Evolutionary conservation across 2,329 filamentous ascomycete genomes (phyloP).

Genomic region (Aspergillus sp.): DNA sequence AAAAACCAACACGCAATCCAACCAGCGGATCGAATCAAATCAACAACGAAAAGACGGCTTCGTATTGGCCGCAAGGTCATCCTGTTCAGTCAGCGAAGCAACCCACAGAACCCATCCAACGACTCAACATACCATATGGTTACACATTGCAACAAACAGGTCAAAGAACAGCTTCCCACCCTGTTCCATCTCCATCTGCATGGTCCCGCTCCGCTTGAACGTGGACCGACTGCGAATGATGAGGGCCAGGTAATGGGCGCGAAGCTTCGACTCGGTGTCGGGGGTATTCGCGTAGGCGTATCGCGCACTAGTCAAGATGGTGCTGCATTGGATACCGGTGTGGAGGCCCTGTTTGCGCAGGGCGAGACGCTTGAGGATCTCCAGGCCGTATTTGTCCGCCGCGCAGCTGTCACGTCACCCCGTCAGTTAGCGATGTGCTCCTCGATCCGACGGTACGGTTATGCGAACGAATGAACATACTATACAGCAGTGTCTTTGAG

Average conservation of each 20-base stretch:
- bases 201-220: conserved; percentile 90
- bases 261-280: conserved; percentile 83
- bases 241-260: conserved; percentile 86
- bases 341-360: conserved; percentile 88
- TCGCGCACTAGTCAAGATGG: conserved; percentile 81
- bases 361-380: conserved; percentile 79
- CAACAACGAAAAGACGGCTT: conserved; percentile 1
- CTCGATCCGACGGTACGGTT: background rate
- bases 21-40: background rate
- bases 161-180: conserved; percentile 91
- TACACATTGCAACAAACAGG: conserved; percentile 87
- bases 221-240: conserved; percentile 85
- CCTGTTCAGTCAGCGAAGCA: conserved; percentile 8
- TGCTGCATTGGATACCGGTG: conserved; percentile 78
- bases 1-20: background rate
- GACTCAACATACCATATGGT: conserved; percentile 66
- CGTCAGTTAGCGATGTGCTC: background rate
- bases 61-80: conserved; percentile 18
- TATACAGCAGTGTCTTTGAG: conserved; percentile 90
- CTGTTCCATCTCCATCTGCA: conserved; percentile 91
- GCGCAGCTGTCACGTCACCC: conserved; percentile 57
- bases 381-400: conserved; percentile 78
- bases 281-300: conserved; percentile 88
- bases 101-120: background rate
- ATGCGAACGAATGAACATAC: conserved; percentile 35